Percentiles rank a stretch among this genome's conserved stretches.
These are phyloP conservation scores for Erythrobasidium hasegawianum DNA, from an alignment of 1,284 basidiomycete genomes.

Conservation along the genomic window DNA sequence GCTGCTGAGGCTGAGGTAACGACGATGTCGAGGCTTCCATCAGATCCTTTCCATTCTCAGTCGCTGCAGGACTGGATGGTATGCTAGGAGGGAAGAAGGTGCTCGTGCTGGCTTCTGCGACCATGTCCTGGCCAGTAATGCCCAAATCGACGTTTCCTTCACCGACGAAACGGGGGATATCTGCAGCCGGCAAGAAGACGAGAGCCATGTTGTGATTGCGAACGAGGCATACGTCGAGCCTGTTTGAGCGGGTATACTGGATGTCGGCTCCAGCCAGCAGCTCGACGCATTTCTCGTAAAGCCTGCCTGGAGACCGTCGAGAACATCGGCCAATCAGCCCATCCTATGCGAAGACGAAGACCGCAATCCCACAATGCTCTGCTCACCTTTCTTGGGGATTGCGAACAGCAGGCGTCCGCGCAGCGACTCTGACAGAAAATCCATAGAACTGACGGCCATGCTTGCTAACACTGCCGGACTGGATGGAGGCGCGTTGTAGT, in stretches of 20 bases:
- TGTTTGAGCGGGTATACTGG: conserved; percentile 82
- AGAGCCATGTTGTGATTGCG: conserved; percentile 91
- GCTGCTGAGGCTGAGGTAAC: conserved; percentile 50
- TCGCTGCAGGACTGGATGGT: neutral
- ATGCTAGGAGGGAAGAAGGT: neutral
- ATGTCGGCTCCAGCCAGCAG: conserved; percentile 89
- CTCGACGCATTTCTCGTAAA: conserved; percentile 88
- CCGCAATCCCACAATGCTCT: neutral
- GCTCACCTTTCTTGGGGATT: conserved; percentile 93
- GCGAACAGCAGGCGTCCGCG: conserved; percentile 81
- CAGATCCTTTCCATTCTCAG: neutral
- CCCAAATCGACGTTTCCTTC: conserved; percentile 90
- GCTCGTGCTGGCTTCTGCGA: conserved; percentile 65
- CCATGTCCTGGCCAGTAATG: conserved; percentile 95
- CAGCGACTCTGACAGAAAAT: conserved; percentile 56
- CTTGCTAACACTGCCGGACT: too few species aligned
- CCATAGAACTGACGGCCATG: conserved; percentile 31
- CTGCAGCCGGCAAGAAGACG: conserved; percentile 94
- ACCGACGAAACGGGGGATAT: conserved; percentile 98
- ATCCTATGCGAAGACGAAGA: neutral
- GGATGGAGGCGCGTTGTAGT: too few species aligned
- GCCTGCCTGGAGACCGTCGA: conserved; percentile 60
- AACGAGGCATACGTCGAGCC: conserved; percentile 87
- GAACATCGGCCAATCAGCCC: neutral
- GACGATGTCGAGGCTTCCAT: neutral